A percentile compares a stretch with the other conserved stretches of the same genome.
These are phyloP conservation scores for Graphiopsis chlorocephala DNA, from an alignment of 2,329 filamentous ascomycete species.

Conservation along the genomic window DNA sequence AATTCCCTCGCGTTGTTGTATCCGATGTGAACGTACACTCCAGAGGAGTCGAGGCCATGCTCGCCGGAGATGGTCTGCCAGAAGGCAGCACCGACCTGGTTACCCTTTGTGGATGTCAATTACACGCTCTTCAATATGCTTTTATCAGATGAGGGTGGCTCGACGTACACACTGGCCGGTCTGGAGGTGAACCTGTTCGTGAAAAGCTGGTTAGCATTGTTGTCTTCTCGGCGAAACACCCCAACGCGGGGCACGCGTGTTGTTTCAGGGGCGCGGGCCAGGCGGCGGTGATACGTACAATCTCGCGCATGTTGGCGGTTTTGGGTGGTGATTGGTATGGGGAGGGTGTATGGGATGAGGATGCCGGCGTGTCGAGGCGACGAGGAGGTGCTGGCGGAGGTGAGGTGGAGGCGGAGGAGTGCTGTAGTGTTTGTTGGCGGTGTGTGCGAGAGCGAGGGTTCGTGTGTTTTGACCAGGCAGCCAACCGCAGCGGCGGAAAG, in stretches of 20 bases:
- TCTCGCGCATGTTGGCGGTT: constrained; percentile 62
- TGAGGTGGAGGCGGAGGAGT: constrained; percentile 10
- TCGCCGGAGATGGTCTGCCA: constrained; percentile 66
- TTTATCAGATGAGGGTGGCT: constrained; percentile 6
- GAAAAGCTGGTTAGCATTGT: constrained; percentile 56
- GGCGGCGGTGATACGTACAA: constrained; percentile 52
- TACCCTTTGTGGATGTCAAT: constrained; percentile 64
- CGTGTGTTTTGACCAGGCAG: constrained; percentile 15
- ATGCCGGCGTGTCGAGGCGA: constrained; percentile 24
- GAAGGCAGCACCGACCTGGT: constrained; percentile 99
- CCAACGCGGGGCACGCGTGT: constrained; percentile 45
- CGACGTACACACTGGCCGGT: constrained; percentile 96
- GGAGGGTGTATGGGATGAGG: constrained; percentile 1
- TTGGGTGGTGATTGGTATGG: constrained; percentile 1
- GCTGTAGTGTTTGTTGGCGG: constrained; percentile 13
- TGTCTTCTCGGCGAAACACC: constrained; percentile 40
- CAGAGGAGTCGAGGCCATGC: constrained; percentile 96
- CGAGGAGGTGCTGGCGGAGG: constrained; percentile 12
- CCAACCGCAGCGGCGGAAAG: constrained; percentile 13
- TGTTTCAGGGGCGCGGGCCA: constrained; percentile 22
- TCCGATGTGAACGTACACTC: constrained; percentile 67
- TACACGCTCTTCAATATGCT: constrained; percentile 15
- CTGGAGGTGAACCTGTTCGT: constrained; percentile 90
- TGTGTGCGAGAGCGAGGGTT: constrained; percentile 15
- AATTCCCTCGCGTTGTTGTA: not conserved